A percentile compares a stretch with the other conserved stretches of the same genome.
phyloP scores from a whole-genome alignment of 768 basidiomycete species.

The Hericium coralloides region DNA sequence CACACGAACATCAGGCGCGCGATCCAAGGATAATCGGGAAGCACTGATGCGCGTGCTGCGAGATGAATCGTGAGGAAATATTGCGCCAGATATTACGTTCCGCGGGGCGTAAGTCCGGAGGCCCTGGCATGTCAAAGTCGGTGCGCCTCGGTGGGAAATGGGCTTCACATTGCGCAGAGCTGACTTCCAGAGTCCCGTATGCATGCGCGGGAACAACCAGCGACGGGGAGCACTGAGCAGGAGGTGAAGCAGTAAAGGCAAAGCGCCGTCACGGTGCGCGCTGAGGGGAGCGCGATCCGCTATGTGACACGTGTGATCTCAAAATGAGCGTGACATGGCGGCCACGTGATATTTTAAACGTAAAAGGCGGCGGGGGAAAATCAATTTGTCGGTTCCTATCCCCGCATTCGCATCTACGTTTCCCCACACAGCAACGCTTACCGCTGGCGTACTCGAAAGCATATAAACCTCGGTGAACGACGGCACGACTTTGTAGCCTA shows the following conservation, averaged over 20 bases:
- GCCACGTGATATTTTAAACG: neutral
- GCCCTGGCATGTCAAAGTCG: conserved; percentile 2
- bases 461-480: too few relatives aligned
- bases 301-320: neutral
- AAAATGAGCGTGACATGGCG: neutral
- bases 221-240: neutral
- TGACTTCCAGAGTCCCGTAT: conserved; percentile 17
- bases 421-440: neutral
- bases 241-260: neutral
- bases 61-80: neutral
- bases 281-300: neutral
- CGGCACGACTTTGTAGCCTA: too few relatives aligned
- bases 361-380: neutral
- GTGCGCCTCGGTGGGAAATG: neutral
- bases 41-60: neutral
- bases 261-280: neutral
- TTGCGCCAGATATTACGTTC: neutral
- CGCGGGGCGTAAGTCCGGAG: neutral
- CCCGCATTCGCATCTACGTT: neutral
- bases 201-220: conserved; percentile 25
- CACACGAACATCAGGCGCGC: neutral
- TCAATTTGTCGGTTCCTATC: neutral
- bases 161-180: conserved; percentile 25
- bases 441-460: neutral
- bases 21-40: neutral